Conservation (phyloP, 2,329 filamentous ascomycete species). For the Colletotrichum eremochloae region DNA sequence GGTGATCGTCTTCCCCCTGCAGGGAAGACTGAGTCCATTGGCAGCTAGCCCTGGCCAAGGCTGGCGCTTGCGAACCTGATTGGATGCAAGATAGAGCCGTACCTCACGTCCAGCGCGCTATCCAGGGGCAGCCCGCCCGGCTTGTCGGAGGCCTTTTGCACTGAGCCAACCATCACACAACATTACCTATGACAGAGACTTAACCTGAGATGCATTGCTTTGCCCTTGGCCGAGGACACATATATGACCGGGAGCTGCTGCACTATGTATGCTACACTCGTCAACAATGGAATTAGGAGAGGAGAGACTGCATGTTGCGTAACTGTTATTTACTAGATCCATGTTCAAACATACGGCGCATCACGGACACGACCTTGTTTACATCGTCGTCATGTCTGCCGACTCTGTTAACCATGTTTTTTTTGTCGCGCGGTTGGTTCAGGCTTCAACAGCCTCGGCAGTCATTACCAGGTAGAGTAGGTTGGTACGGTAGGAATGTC, state of each 20-base stretch:
- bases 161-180: background rate
- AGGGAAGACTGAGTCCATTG: background rate
- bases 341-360: background rate
- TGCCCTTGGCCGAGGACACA: background rate
- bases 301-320: background rate
- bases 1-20: background rate
- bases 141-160: background rate
- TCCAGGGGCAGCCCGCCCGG: slow-evolving; percentile 21
- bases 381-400: background rate
- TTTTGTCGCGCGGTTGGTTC: background rate
- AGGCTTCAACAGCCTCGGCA: background rate
- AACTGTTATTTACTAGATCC: background rate
- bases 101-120: slow-evolving; percentile 22
- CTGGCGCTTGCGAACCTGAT: slow-evolving; percentile 25
- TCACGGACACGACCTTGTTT: background rate
- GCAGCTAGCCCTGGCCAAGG: slow-evolving; percentile 6
- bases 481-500: background rate
- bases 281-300: background rate
- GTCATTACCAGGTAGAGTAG: background rate
- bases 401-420: background rate
- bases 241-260: background rate
- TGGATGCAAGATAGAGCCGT: slow-evolving; percentile 3
- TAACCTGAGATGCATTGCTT: background rate
- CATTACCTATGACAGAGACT: background rate
- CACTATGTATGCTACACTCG: background rate